phyloP scores from a whole-genome alignment of 1,284 basidiomycete genomes.

The Rhodotorula sp. region DNA sequence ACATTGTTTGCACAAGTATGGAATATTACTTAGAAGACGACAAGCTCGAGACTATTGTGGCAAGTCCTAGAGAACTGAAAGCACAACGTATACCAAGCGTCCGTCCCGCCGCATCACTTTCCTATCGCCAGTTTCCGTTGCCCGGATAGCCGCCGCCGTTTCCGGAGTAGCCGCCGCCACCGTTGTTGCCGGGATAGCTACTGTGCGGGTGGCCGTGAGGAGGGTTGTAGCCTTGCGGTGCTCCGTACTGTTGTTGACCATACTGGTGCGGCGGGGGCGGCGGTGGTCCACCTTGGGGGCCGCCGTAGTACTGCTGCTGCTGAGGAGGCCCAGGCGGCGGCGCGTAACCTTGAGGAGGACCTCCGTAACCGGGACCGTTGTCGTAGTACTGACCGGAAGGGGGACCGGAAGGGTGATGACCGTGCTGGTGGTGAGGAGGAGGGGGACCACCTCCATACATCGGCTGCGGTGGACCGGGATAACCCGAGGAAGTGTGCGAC shows the following conservation, averaged over 20 bases:
- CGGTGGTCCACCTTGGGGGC: not conserved
- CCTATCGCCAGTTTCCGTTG: not conserved
- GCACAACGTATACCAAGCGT: not conserved
- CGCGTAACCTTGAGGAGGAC: not conserved
- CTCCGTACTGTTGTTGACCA: not conserved
- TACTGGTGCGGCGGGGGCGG: not conserved
- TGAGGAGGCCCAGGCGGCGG: not conserved
- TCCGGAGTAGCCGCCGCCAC: not conserved
- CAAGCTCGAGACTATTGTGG: too few species aligned
- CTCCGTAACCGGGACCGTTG: not conserved
- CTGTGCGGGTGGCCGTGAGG: not conserved
- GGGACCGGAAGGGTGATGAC: not conserved
- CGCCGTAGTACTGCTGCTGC: not conserved
- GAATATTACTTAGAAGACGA: too few species aligned
- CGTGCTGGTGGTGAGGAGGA: not conserved
- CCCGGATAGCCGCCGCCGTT: not conserved
- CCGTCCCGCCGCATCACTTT: too few species aligned
- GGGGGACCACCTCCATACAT: not conserved
- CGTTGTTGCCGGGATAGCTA: not conserved
- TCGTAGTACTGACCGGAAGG: not conserved
- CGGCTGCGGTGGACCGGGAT: not conserved
- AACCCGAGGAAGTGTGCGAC: conserved; percentile 1
- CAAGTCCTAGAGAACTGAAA: too few species aligned
- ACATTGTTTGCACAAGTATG: too few species aligned
- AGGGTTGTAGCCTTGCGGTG: not conserved